Percentiles rank a stretch among this genome's conserved stretches.
phyloP scores from a whole-genome alignment of 2,329 filamentous ascomycete genomes.

The Colletotrichum sojae region DNA sequence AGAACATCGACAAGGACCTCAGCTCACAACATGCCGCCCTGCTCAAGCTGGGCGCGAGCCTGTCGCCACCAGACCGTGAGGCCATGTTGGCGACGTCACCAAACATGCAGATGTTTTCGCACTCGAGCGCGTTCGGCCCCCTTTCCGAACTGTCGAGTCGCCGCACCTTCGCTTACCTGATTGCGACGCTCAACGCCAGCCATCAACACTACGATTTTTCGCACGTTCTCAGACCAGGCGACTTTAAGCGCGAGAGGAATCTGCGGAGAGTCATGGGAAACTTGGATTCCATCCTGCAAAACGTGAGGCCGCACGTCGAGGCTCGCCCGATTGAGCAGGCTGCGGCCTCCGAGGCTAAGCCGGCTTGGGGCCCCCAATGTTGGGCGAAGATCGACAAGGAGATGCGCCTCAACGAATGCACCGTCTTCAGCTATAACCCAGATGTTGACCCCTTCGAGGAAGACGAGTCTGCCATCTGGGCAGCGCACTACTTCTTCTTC shows the following conservation, averaged over 20 bases:
- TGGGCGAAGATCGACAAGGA: conserved; percentile 95
- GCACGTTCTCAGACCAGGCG: conserved; percentile 86
- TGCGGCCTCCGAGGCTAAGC: conserved; percentile 57
- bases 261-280: conserved; percentile 87
- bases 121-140: conserved; percentile 92
- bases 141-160: conserved; percentile 90
- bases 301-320: conserved; percentile 78
- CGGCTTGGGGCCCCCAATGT: conserved; percentile 88
- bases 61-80: conserved; percentile 85
- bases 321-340: conserved; percentile 58
- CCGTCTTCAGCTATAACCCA: conserved; percentile 90
- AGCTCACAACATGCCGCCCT: conserved; percentile 93
- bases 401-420: conserved; percentile 92
- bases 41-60: conserved; percentile 85
- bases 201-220: conserved; percentile 96
- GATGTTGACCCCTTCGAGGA: conserved; percentile 92
- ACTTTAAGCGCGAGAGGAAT: conserved; percentile 89
- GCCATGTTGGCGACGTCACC: conserved; percentile 78
- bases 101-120: conserved; percentile 72
- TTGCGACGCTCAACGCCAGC: conserved; percentile 95
- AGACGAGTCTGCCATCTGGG: conserved; percentile 95
- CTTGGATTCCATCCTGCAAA: conserved; percentile 89
- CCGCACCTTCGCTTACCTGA: conserved; percentile 94
- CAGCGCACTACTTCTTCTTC: conserved; percentile 97
- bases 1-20: conserved; percentile 91